phyloP scores from a whole-genome alignment of 2,329 filamentous ascomycete genomes.

The Sporothrix phasma region DNA sequence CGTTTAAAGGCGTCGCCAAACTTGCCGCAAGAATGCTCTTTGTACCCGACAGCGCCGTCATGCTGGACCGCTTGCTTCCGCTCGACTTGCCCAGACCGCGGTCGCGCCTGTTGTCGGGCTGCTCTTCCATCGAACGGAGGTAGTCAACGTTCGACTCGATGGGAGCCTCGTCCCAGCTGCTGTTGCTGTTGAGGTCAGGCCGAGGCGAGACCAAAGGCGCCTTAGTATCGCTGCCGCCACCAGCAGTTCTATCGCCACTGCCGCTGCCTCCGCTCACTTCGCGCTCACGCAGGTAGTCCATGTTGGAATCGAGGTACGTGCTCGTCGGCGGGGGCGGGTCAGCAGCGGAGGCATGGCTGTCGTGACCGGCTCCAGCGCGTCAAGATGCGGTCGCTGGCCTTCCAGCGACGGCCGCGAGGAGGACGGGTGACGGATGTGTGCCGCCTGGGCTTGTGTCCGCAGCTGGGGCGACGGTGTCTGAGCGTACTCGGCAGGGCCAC shows the following conservation, averaged over 20 bases:
- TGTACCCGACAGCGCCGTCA: constrained; percentile 61
- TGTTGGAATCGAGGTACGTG: constrained; percentile 70
- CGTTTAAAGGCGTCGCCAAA: constrained; percentile 91
- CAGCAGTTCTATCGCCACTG: constrained; percentile 21
- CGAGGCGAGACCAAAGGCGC: constrained; percentile 37
- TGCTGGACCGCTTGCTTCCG: constrained; percentile 57
- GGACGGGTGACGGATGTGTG: constrained; percentile 34
- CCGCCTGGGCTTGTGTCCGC: constrained; percentile 23
- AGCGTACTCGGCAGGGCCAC: constrained; percentile 22
- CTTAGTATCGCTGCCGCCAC: constrained; percentile 24
- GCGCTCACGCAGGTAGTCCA: constrained; percentile 72
- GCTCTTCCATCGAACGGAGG: constrained; percentile 47
- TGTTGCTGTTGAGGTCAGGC: constrained; percentile 24
- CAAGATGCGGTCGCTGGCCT: constrained; percentile 53
- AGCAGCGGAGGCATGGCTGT: constrained; percentile 30
- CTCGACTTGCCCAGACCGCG: constrained; percentile 44
- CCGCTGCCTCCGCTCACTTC: constrained; percentile 34
- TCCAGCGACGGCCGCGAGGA: constrained; percentile 61
- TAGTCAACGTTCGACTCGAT: constrained; percentile 78
- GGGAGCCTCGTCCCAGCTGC: constrained; percentile 39
- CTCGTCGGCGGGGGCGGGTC: constrained; percentile 59
- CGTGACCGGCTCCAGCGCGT: constrained; percentile 40
- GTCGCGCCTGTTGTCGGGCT: constrained; percentile 36
- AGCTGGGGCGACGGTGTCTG: not conserved
- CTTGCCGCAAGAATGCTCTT: constrained; percentile 79